Conservation (phyloP, 2,329 filamentous ascomycete species). For the Hymenoscyphus fraxineus region DNA sequence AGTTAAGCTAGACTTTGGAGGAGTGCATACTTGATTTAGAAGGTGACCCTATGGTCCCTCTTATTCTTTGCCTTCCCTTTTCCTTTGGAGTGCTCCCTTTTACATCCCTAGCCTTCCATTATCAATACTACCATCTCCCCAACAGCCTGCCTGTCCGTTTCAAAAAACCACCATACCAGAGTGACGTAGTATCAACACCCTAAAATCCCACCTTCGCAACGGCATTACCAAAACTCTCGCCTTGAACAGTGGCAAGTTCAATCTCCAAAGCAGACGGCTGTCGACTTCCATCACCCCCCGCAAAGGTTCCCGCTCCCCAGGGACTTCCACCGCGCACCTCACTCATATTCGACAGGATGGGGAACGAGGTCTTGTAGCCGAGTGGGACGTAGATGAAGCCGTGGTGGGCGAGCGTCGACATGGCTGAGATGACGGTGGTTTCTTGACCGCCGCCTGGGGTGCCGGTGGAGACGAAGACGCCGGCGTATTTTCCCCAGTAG, state of each 20-base stretch:
- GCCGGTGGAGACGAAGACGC: constrained; percentile 85
- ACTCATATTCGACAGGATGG: constrained; percentile 61
- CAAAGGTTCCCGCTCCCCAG: constrained; percentile 93
- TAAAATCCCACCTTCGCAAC: constrained; percentile 67
- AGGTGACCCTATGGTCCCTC: constrained; percentile 73
- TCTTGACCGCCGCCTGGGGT: constrained; percentile 89
- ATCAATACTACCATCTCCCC: no score
- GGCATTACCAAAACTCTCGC: constrained; percentile 76
- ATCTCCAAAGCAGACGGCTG: constrained; percentile 75
- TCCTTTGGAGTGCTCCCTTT: constrained; percentile 60
- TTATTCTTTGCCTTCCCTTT: constrained; percentile 43
- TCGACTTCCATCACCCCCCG: constrained; percentile 73
- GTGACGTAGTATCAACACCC: constrained; percentile 41
- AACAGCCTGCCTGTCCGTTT: no score
- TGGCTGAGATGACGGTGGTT: constrained; percentile 71
- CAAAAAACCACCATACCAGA: no score
- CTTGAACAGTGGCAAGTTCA: constrained; percentile 75
- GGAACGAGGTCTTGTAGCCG: constrained; percentile 80
- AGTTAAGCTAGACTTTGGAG: no score
- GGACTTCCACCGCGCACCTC: constrained; percentile 84
- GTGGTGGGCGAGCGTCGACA: constrained; percentile 88
- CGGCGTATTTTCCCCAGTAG: constrained; percentile 84
- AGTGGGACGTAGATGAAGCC: constrained; percentile 96
- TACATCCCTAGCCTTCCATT: no score
- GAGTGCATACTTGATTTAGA: constrained; percentile 48